Percentiles rank a stretch among this genome's conserved stretches.
Evolutionary conservation across 129 eudicot species (phyloP).

Genomic region (Ambrosia trifida): DNA sequence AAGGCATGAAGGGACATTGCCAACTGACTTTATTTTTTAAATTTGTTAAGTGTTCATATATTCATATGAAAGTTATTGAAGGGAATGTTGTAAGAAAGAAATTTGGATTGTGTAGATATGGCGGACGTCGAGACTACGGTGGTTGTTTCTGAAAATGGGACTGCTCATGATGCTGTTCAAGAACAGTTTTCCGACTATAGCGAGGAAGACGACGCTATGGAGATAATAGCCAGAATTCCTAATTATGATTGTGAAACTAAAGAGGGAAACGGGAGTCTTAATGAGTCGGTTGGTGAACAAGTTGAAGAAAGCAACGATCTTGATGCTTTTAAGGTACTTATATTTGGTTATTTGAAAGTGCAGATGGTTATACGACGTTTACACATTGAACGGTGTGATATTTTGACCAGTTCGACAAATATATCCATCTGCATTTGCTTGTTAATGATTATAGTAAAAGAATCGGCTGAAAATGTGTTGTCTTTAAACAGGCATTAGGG

Average conservation of each 20-base stretch:
- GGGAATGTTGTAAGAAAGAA: constrained; percentile 1
- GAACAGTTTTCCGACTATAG: constrained; percentile 31
- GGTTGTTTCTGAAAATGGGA: constrained; percentile 48
- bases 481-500: neutral
- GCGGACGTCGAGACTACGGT: constrained; percentile 56
- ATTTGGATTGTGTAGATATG: constrained; percentile 32
- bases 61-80: neutral
- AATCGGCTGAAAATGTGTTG: neutral
- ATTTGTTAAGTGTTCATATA: neutral
- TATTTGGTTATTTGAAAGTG: neutral
- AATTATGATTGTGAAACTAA: constrained; percentile 38
- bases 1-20: constrained; percentile 14
- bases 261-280: constrained; percentile 34
- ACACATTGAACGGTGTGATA: neutral
- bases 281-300: constrained; percentile 30
- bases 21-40: constrained; percentile 13
- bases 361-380: neutral
- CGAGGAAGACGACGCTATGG: constrained; percentile 42
- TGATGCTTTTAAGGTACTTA: constrained; percentile 52
- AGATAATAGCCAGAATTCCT: constrained; percentile 40
- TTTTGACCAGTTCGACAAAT: neutral
- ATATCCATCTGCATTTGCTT: neutral
- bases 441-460: neutral
- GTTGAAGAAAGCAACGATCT: constrained; percentile 40
- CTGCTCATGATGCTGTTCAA: constrained; percentile 42